Conservation (phyloP, 305 asterid genomes). For the Fraxinus platypoda region DNA sequence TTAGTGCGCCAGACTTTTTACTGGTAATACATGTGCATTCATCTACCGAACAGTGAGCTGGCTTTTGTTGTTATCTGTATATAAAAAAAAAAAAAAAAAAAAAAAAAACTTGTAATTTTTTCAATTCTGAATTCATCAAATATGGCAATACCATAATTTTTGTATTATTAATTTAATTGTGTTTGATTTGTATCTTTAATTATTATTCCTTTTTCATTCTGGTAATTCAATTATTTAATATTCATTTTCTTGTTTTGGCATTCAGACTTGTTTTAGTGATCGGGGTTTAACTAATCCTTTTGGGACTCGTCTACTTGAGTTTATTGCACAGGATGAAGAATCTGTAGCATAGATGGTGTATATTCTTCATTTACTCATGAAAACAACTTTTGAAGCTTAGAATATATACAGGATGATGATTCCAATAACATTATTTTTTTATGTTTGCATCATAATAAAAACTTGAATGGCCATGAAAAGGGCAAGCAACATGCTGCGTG, state of each 20-base stretch:
- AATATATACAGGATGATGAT: not conserved
- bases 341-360: not conserved
- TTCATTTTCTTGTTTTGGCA: not conserved
- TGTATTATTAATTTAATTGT: not conserved
- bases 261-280: not conserved
- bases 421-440: not conserved
- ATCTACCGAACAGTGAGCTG: not conserved
- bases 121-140: not conserved
- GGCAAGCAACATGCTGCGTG: not conserved
- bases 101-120: not conserved
- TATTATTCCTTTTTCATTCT: not conserved
- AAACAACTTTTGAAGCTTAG: not conserved
- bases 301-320: not conserved
- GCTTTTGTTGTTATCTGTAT: not conserved
- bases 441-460: not conserved
- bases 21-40: not conserved
- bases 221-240: not conserved
- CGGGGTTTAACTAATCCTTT: not conserved
- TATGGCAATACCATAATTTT: not conserved
- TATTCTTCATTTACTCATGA: not conserved
- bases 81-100: not conserved
- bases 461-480: not conserved
- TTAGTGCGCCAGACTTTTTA: not conserved
- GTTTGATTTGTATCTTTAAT: not conserved
- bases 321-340: not conserved